Conservation (phyloP, 192 early-diverging fungal species). For the Pilaira anomala region DNA sequence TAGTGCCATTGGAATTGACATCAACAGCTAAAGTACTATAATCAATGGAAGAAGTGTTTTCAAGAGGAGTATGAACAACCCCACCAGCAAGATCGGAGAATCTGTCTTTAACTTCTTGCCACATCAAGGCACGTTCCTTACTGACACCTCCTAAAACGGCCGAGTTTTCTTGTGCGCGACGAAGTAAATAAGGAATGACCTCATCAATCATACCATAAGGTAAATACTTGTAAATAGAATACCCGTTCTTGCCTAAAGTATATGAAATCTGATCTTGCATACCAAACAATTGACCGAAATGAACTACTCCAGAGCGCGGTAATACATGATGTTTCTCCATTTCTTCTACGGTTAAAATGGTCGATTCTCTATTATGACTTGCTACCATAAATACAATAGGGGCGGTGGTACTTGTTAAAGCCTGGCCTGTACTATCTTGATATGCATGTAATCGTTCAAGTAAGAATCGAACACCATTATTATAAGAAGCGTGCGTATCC, state of each 20-base stretch:
- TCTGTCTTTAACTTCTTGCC: conserved; percentile 56
- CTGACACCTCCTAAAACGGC: conserved; percentile 65
- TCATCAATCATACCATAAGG: conserved; percentile 89
- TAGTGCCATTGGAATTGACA: too few species aligned
- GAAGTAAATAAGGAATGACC: conserved; percentile 90
- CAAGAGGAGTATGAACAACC: too few species aligned
- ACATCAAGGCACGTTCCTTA: conserved; percentile 54
- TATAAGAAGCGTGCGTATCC: conserved; percentile 82
- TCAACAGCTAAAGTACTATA: too few species aligned
- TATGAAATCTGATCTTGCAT: conserved; percentile 93
- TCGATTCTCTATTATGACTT: conserved; percentile 84
- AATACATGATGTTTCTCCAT: conserved; percentile 61
- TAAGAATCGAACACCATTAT: conserved; percentile 71
- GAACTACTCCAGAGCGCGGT: conserved; percentile 58
- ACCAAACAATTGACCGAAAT: conserved; percentile 91
- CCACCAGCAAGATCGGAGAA: conserved; percentile 8
- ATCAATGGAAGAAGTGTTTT: too few species aligned
- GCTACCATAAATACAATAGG: conserved; percentile 82
- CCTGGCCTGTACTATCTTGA: conserved; percentile 22
- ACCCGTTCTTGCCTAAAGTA: conserved; percentile 71
- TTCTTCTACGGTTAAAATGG: conserved; percentile 55
- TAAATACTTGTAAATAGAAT: conserved; percentile 88
- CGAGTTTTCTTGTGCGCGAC: conserved; percentile 93
- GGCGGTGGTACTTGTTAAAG: conserved; percentile 18
- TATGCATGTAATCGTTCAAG: conserved; percentile 54